Conservation (phyloP, 2,329 filamentous ascomycete genomes). For the Tolypocladium ophioglossoides region DNA sequence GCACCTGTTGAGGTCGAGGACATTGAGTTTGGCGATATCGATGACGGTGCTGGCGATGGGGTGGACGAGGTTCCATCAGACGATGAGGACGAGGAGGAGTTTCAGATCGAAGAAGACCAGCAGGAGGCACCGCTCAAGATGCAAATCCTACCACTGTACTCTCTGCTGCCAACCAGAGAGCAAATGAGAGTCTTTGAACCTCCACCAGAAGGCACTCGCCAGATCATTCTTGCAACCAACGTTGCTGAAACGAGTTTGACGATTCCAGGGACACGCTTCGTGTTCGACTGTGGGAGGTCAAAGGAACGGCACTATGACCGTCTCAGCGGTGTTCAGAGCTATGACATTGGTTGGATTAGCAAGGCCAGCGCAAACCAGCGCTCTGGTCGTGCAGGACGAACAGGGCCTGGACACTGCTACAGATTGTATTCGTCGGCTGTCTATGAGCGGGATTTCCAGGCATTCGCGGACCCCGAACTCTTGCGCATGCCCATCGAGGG, state of each 20-base stretch:
- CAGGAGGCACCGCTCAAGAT: constrained; percentile 56
- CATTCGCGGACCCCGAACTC: constrained; percentile 83
- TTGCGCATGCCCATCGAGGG: constrained; percentile 86
- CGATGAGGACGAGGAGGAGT: constrained; percentile 47
- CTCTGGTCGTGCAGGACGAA: constrained; percentile 88
- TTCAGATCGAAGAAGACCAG: constrained; percentile 57
- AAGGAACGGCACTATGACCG: constrained; percentile 88
- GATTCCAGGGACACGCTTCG: constrained; percentile 88
- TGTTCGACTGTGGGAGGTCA: constrained; percentile 86
- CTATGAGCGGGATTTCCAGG: constrained; percentile 77
- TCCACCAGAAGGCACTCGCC: constrained; percentile 68
- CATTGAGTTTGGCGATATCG: constrained; percentile 64
- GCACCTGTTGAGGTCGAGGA: constrained; percentile 77
- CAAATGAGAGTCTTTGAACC: constrained; percentile 85
- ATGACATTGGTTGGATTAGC: constrained; percentile 92
- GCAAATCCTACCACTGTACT: constrained; percentile 89
- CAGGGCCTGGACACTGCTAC: constrained; percentile 92
- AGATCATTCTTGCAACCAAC: constrained; percentile 89
- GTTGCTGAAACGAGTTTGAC: constrained; percentile 96
- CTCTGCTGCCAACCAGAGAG: constrained; percentile 78
- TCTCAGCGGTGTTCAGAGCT: constrained; percentile 87
- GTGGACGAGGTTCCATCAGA: constrained; percentile 50
- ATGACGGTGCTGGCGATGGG: constrained; percentile 49
- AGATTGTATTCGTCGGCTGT: constrained; percentile 89
- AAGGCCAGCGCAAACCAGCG: constrained; percentile 92